Percentiles rank a stretch among this genome's conserved stretches.
Evolutionary conservation across 306 rosid genomes (phyloP).

Genomic region (Corylus heterophylla): DNA sequence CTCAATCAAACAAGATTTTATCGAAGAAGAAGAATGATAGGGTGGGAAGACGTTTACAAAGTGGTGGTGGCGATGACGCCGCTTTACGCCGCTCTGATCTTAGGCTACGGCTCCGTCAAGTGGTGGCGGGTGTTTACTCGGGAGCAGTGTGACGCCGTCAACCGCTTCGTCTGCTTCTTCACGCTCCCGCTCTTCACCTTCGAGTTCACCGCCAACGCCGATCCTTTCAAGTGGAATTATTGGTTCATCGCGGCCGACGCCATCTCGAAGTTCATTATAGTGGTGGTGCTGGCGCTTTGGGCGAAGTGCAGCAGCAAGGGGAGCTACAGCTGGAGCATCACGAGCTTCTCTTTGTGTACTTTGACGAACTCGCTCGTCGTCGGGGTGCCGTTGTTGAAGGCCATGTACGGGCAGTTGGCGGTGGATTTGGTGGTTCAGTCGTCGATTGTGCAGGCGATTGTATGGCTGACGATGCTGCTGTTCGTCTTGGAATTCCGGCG

Average conservation of each 20-base stretch:
- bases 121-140: slow-evolving; percentile 85
- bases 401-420: slow-evolving; percentile 75
- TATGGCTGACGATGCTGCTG: slow-evolving; percentile 82
- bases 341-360: slow-evolving; percentile 75
- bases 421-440: slow-evolving; percentile 84
- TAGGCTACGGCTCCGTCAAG: slow-evolving; percentile 84
- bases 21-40: slow-evolving; percentile 50
- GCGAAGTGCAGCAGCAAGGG: slow-evolving; percentile 68
- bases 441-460: slow-evolving; percentile 71
- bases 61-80: slow-evolving; percentile 80
- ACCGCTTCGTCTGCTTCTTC: slow-evolving; percentile 79
- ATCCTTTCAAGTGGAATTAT: slow-evolving; percentile 76
- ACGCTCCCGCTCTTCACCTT: slow-evolving; percentile 88
- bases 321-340: slow-evolving; percentile 76
- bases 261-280: slow-evolving; percentile 68
- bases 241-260: slow-evolving; percentile 66
- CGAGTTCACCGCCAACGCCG: slow-evolving; percentile 72
- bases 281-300: slow-evolving; percentile 62
- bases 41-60: slow-evolving; percentile 81
- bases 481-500: slow-evolving; percentile 75
- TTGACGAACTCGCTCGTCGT: slow-evolving; percentile 81
- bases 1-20: neutral
- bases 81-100: slow-evolving; percentile 66
- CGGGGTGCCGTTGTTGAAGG: slow-evolving; percentile 68
- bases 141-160: slow-evolving; percentile 84